These are phyloP conservation scores for Lepidium aucheri DNA, from an alignment of 345 rosid species.

Conservation along the genomic window DNA sequence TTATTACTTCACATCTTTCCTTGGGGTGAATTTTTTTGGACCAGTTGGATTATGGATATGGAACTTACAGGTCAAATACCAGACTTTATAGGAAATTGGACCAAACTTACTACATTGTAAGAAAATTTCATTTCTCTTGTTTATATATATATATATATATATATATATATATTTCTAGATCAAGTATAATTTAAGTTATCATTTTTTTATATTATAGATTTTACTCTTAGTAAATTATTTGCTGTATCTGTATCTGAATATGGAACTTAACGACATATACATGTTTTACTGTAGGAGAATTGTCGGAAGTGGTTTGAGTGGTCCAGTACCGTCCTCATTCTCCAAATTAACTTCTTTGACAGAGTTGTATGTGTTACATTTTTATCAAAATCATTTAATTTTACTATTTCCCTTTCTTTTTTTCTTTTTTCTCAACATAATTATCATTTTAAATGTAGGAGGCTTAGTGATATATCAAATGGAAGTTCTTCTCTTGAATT, in stretches of 20 bases:
- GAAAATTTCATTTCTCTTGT: conserved; percentile 14
- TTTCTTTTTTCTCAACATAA: not conserved
- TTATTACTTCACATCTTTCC: not conserved
- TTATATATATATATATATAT: not conserved
- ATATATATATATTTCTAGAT: not conserved
- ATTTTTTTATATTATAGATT: no score
- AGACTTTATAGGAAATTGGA: conserved; percentile 48
- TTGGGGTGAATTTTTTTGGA: not conserved
- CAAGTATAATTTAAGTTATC: no score
- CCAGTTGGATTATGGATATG: conserved; percentile 41
- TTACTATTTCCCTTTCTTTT: not conserved
- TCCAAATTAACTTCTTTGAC: conserved; percentile 35
- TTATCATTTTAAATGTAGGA: conserved; percentile 27
- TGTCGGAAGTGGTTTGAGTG: conserved; percentile 39
- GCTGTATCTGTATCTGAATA: not conserved
- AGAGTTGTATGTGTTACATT: conserved; percentile 37
- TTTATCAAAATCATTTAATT: not conserved
- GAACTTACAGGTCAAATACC: conserved; percentile 47
- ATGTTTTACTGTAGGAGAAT: conserved; percentile 32
- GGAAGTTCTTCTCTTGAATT: conserved; percentile 42
- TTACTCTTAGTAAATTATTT: not conserved
- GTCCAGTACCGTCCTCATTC: conserved; percentile 49
- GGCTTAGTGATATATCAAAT: conserved; percentile 47
- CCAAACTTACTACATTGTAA: conserved; percentile 38
- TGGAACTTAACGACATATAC: not conserved